Evolutionary conservation across 169 alveolate genomes (phyloP).

Genomic region (Eimeria falciformis): DNA sequence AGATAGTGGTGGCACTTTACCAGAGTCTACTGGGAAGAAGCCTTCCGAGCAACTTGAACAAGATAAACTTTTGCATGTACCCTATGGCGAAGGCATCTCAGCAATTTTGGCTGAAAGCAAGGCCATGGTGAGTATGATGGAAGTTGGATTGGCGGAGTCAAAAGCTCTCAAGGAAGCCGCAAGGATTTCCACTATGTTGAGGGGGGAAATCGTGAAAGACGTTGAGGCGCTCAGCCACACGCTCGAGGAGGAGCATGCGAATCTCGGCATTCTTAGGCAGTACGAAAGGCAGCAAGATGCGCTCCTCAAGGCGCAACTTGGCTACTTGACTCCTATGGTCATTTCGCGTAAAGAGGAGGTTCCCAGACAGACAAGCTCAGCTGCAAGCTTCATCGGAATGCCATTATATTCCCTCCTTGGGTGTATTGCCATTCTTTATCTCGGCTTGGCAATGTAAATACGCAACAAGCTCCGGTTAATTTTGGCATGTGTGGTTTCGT

Average conservation of each 20-base stretch:
- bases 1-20: too few relatives aligned
- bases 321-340: neutral
- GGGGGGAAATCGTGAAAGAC: constrained; percentile 17
- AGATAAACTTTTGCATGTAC: too few relatives aligned
- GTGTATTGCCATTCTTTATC: neutral
- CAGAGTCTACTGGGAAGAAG: too few relatives aligned
- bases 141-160: neutral
- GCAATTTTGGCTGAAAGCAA: neutral
- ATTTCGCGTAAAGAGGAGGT: neutral
- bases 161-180: constrained; percentile 28
- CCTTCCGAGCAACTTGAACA: too few relatives aligned
- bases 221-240: constrained; percentile 17
- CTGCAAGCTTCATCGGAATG: neutral
- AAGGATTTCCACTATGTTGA: neutral
- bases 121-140: neutral
- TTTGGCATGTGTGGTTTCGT: too few relatives aligned
- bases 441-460: too few relatives aligned
- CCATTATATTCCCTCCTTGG: neutral
- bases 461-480: too few relatives aligned
- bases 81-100: neutral
- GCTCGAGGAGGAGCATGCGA: constrained; percentile 2
- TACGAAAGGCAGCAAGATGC: neutral
- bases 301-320: constrained; percentile 26
- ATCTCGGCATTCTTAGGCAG: neutral
- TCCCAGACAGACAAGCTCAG: neutral